Evolutionary conservation across 441 rosid species (phyloP), one percentile per base, ranked within the genome.

Genomic region (Flueggea neowawraea): DNA sequence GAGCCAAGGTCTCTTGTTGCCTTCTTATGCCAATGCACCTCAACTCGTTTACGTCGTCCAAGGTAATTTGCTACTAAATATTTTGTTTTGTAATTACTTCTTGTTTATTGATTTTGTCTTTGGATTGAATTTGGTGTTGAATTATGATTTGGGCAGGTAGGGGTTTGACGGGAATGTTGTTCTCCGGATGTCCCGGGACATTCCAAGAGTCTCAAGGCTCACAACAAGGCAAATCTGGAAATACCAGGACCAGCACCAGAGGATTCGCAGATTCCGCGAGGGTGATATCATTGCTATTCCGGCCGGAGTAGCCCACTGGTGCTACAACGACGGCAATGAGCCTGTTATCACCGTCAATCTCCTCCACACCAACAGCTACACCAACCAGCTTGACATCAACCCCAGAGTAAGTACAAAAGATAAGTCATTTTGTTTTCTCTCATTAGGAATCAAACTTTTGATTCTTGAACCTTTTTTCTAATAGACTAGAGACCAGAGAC

Each of bases 171-270:
- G 90, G 91, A 16, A 59, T 61, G 9, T 63, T 80, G 31, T 52
- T 85, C 39, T 77, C 96, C 9, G 96, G 93, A 32, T 93, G 91
- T 55, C 86, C 97, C 1, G 91, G 80, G 71, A 88, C 96, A 16
- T 88, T 54, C 82, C 87, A 84, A 74, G 84, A 84, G 49, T 78
- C 92, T 6, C 85, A 82, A 69, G 68, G 74, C 31, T 57, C 73
- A 2, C 77, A 58, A n/a, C 63, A 63, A 54, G 32, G 39, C 31
- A 56, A 63, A 49, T 70, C 80, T 14, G 66, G 76, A 10, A 66
- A 70, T 75, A 63, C 68, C 78, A 66, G 53, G 97, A 93, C 62
- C 83, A 73, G 73, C 89, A 90, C 83, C 91, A 90, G 79, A 88
- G 78, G 83, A 57, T 85, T 47, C 80, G 73, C 33, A 78, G 68